Evolutionary conservation across 2,329 filamentous ascomycete species (phyloP).

Genomic region (Fusarium equiseti): DNA sequence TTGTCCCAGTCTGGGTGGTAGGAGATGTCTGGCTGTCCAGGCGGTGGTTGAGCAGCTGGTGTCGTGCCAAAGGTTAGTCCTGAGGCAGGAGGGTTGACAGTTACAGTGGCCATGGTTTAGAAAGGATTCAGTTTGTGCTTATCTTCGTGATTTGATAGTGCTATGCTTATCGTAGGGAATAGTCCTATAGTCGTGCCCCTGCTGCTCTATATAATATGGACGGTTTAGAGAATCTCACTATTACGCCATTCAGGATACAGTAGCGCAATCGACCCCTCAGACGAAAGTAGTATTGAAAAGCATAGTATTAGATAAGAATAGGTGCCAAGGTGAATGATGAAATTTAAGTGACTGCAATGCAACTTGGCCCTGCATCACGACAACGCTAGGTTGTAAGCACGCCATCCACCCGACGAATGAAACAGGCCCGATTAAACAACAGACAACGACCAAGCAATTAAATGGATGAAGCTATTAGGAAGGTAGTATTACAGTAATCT

Average conservation of each 20-base stretch:
- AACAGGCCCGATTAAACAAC: not conserved
- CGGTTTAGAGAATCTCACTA: too few species aligned
- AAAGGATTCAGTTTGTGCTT: too few species aligned
- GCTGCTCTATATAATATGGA: too few species aligned
- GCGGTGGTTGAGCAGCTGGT: conserved; percentile 15
- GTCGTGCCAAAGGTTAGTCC: not conserved
- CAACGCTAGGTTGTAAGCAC: conserved; percentile 1
- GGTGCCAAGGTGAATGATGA: not conserved
- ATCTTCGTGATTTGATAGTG: too few species aligned
- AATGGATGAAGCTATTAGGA: not conserved
- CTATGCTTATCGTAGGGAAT: too few species aligned
- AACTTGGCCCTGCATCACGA: not conserved
- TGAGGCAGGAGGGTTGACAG: not conserved
- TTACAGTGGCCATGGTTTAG: not conserved
- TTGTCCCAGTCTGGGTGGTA: conserved; percentile 31
- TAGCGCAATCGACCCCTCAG: not conserved
- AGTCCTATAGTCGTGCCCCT: too few species aligned
- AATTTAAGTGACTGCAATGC: not conserved
- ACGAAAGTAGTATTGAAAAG: too few species aligned
- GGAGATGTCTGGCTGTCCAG: conserved; percentile 31
- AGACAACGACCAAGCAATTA: not conserved
- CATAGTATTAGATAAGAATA: not conserved
- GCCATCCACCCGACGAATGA: not conserved
- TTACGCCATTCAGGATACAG: too few species aligned
- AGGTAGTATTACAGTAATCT: too few species aligned